These are phyloP conservation scores for Populus alba DNA, from an alignment of 345 rosid genomes.

Conservation along the genomic window DNA sequence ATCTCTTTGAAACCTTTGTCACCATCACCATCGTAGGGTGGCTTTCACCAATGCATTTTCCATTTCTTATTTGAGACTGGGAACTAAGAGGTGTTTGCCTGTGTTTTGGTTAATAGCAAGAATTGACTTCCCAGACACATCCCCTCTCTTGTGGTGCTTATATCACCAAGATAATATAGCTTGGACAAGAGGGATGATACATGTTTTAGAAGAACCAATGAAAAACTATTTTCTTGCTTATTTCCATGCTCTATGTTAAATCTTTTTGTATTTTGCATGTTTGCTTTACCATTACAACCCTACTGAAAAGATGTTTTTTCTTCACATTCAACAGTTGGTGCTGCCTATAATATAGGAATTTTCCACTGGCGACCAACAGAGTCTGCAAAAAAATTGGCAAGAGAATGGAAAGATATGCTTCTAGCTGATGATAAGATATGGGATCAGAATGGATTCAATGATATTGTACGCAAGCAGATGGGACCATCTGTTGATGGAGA, in stretches of 20 bases:
- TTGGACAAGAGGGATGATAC: not conserved
- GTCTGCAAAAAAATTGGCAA: constrained; percentile 71
- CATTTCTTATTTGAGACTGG: not conserved
- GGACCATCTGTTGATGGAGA: constrained; percentile 86
- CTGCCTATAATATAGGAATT: constrained; percentile 91
- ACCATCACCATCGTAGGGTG: not conserved
- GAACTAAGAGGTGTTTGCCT: not conserved
- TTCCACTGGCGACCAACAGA: constrained; percentile 98
- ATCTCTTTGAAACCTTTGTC: not conserved
- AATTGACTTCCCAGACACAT: not conserved
- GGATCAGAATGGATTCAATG: constrained; percentile 99
- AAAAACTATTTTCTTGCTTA: too few relatives aligned
- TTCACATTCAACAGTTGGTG: constrained; percentile 52
- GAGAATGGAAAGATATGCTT: constrained; percentile 91
- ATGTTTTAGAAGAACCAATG: too few relatives aligned
- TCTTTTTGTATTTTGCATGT: not conserved
- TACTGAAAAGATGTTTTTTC: constrained; percentile 14
- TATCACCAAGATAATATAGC: not conserved
- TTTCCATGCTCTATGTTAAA: not conserved
- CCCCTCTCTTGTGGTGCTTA: not conserved
- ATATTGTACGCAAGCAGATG: constrained; percentile 68
- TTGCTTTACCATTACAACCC: not conserved
- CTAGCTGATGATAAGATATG: constrained; percentile 86
- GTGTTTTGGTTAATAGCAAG: not conserved
- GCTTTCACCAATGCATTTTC: not conserved